These are phyloP conservation scores for Phytophthora litchii DNA, from an alignment of 352 stramenopile genomes.

Conservation along the genomic window DNA sequence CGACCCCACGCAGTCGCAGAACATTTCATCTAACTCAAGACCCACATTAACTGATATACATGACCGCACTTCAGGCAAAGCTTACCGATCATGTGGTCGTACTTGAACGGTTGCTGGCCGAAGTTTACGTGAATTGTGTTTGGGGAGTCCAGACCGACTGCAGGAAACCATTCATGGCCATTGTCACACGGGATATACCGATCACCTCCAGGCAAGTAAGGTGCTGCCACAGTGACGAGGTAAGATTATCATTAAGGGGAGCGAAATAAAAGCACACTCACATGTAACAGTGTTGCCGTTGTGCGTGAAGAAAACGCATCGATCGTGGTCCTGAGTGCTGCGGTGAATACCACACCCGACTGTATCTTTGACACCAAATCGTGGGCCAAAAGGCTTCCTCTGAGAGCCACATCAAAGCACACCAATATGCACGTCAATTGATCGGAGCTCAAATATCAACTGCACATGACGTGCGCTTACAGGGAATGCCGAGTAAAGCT, in stretches of 20 bases:
- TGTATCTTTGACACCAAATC: constrained; percentile 66
- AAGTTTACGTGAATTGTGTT: constrained; percentile 83
- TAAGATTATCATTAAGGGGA: background rate
- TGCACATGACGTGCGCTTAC: constrained; percentile 30
- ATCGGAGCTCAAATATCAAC: constrained; percentile 3
- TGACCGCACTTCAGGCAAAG: constrained; percentile 1
- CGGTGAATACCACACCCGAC: constrained; percentile 72
- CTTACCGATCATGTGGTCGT: constrained; percentile 44
- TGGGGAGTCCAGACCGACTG: constrained; percentile 75
- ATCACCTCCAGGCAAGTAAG: constrained; percentile 21
- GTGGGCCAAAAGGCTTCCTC: constrained; percentile 50
- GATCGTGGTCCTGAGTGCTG: constrained; percentile 30
- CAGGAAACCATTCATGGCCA: constrained; percentile 64
- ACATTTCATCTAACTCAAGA: constrained; percentile 47
- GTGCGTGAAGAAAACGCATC: constrained; percentile 72
- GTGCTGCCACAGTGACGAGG: constrained; percentile 4
- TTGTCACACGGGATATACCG: constrained; percentile 30
- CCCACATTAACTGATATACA: too few relatives aligned
- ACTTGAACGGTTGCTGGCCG: constrained; percentile 66
- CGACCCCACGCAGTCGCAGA: constrained; percentile 40
- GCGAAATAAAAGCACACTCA: constrained; percentile 20
- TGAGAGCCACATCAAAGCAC: constrained; percentile 26
- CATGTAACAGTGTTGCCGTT: constrained; percentile 56
- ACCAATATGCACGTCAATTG: background rate
- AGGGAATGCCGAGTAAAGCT: constrained; percentile 56